Evolutionary conservation across 176 grass and related monocot species (phyloP).

Genomic region (Hyparrhenia diplandra): DNA sequence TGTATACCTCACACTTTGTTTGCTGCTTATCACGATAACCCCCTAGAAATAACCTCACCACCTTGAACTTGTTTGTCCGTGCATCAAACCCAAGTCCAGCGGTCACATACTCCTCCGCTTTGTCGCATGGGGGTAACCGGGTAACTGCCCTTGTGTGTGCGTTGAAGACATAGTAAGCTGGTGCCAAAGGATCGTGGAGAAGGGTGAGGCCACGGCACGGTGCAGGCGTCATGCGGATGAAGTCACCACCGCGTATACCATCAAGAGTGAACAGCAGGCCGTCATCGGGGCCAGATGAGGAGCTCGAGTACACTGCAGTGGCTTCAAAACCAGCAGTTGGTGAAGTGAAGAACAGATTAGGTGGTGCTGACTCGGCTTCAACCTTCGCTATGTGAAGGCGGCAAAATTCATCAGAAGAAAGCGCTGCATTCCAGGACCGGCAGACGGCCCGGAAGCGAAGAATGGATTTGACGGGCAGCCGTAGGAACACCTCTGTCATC

Average conservation of each 20-base stretch:
- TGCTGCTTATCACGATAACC: background rate
- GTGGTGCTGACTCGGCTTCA: background rate
- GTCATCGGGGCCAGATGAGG: background rate
- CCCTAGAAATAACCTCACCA: conserved; percentile 4
- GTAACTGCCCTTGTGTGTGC: conserved; percentile 11
- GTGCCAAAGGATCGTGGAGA: background rate
- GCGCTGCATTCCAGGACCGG: conserved; percentile 3
- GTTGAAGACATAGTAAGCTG: conserved; percentile 18
- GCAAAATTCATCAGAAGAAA: conserved; percentile 18
- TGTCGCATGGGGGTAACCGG: background rate
- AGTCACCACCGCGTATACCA: background rate
- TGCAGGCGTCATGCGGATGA: background rate
- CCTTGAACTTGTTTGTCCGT: background rate
- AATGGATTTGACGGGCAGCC: background rate
- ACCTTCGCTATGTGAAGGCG: background rate
- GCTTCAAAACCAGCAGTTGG: background rate
- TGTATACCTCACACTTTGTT: background rate
- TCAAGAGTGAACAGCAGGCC: conserved; percentile 6
- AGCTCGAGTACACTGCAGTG: background rate
- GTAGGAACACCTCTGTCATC: conserved; percentile 21
- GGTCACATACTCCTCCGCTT: background rate
- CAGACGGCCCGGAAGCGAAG: background rate
- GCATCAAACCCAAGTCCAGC: conserved; percentile 24
- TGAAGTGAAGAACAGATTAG: background rate
- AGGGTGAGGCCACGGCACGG: conserved; percentile 25